Evolutionary conservation across 108 stramenopile species (phyloP), one percentile per base, ranked within the genome.

Genomic region (Conticribra weissflogii): DNA sequence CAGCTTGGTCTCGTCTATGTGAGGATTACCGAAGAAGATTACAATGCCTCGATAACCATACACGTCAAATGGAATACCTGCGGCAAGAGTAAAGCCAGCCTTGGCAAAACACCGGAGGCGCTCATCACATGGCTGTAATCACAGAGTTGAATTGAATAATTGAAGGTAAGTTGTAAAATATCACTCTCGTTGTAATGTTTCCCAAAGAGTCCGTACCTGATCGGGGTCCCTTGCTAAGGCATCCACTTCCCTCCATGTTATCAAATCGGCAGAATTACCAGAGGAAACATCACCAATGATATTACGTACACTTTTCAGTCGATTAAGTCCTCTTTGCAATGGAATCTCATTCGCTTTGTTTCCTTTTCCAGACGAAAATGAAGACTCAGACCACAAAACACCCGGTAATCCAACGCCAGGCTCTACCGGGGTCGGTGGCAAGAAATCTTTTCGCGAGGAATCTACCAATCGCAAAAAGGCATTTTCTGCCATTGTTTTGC

Each of bases 371-470:
- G 8, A 27, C 5, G 0, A 1, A 22, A 19, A 25, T n/a, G 50
- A 24, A 25, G 44, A 44, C 59, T 83, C 61, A 15, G 78, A 33
- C 84, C 84, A 85, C 12, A 82, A 55, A 8, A 49, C 32, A 27
- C 84, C 84, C 15, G 78, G 68, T 25, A 85, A 59, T 44, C 71
- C 84, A 0, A 58, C 68, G 7, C 84, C 84, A 28, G 78, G 79
- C 30, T 34, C 46, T 15, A n/a, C n/a, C n/a, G n/a, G n/a, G n/a
- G n/a, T n/a, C n/a, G n/a, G n/a, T n/a, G n/a, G n/a, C n/a, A n/a
- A n/a, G n/a, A n/a, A n/a, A n/a, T n/a, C n/a, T n/a, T n/a, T n/a
- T n/a, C n/a, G n/a, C n/a, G n/a, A n/a, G n/a, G n/a, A n/a, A n/a
- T n/a, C n/a, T n/a, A n/a, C n/a, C n/a, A n/a, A n/a, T n/a, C n/a